Base-by-base conservation (phyloP, 2,329 filamentous ascomycete species). In the Ceratocystis cacaofunesta region DNA sequence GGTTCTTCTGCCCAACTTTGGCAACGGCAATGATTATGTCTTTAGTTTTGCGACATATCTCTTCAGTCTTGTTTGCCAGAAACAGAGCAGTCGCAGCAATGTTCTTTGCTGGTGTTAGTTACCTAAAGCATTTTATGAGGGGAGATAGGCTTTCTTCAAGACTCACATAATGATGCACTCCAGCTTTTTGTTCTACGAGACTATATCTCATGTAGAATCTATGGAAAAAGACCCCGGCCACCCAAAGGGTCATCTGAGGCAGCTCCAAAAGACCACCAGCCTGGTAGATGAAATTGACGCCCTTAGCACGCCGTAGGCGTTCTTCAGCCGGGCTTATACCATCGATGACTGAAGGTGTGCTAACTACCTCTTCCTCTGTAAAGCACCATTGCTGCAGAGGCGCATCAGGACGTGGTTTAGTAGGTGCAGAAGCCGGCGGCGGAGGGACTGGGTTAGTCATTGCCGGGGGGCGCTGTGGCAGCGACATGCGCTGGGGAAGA, bases 251-350 rank as follows among this genome's bases (percentile, higher is more conserved):
- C 65, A 94, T 85, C 74, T 96, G 92, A 12, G 92, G 92, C 62
- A 97, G 79, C 73, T 95, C 92, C 63, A 97, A 82, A 78, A 96
- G 85, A 70, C 95, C 90, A 69, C 92, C 94, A 57, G 92, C 90
- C 75, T 96, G 92, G 69, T 90, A 87, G 71, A 99, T 95, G 76
- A 99, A 99, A 74, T 96, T 95, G 72, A 96, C 87, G 60, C 94
- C 92, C 74, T 97, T 97, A 68, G 89, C 87, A 65, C 94, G 85
- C 67, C 89, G 81, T 69, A 88, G 81, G 68, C 90, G 82, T 77
- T 97, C 94, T 72, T 94, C 86, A 36, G 85, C 83, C 2, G 85
- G 80, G 7, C 84, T 75, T 73, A 97, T 83, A 25, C 92, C 92
- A 70, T 96, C 89, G 15, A 91, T 76, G 67, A 95, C 86, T 63